A percentile compares a stretch with the other conserved stretches of the same genome.
These are phyloP conservation scores for Hymenoscyphus albidus DNA, from an alignment of 2,329 filamentous ascomycete genomes.

Conservation along the genomic window DNA sequence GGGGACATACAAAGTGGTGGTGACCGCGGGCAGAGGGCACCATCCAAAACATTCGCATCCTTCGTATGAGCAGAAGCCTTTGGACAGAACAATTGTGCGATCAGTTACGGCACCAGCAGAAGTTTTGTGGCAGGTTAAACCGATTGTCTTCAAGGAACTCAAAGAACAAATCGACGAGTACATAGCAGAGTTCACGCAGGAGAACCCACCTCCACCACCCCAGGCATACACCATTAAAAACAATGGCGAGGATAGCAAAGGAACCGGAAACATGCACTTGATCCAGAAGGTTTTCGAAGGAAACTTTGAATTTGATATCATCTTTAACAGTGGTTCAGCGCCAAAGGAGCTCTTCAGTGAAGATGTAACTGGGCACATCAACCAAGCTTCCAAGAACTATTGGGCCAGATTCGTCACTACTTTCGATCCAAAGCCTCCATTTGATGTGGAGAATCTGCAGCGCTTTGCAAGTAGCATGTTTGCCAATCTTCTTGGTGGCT, in stretches of 20 bases:
- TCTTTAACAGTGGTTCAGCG: conserved; percentile 78
- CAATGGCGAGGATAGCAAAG: conserved; percentile 42
- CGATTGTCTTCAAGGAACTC: conserved; percentile 58
- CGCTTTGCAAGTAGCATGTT: conserved; percentile 86
- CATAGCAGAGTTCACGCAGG: conserved; percentile 54
- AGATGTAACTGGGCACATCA: conserved; percentile 67
- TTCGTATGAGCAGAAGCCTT: conserved; percentile 62
- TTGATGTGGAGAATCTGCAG: conserved; percentile 66
- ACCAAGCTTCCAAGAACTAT: conserved; percentile 64
- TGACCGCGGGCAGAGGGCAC: conserved; percentile 66
- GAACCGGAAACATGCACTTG: conserved; percentile 75
- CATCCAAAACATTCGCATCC: conserved; percentile 63
- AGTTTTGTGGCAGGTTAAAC: conserved; percentile 80
- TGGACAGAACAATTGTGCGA: conserved; percentile 72
- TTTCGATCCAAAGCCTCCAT: conserved; percentile 73
- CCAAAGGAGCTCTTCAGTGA: conserved; percentile 51
- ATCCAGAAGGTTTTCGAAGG: conserved; percentile 91
- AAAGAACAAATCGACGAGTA: conserved; percentile 60
- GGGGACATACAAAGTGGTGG: conserved; percentile 73
- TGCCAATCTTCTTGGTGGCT: conserved; percentile 88
- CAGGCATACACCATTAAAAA: conserved; percentile 79
- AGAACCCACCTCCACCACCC: conserved; percentile 74
- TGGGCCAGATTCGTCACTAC: conserved; percentile 68
- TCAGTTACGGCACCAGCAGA: conserved; percentile 65
- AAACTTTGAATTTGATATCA: conserved; percentile 85